Evolutionary conservation across 139 green algal species (phyloP).

Genomic region (Haematococcus sp.): DNA sequence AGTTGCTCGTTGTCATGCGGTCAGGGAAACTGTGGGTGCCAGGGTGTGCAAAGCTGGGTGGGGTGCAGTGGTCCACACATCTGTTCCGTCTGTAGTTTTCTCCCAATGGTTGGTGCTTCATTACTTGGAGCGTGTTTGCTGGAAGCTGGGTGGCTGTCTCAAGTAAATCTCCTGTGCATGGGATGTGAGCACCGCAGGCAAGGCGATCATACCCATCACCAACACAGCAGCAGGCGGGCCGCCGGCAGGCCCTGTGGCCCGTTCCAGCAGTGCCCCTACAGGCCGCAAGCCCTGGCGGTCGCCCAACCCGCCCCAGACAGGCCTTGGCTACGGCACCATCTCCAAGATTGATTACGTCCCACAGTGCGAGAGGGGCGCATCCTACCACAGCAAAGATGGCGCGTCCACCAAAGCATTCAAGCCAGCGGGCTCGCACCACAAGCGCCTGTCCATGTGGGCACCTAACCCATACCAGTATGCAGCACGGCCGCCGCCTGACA

Average conservation of each 20-base stretch:
- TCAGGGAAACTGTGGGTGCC: no score
- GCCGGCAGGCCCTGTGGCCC: not conserved
- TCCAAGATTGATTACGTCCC: conserved; percentile 12
- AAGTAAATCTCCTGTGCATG: no score
- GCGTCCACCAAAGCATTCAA: not conserved
- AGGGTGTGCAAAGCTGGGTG: no score
- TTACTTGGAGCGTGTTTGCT: no score
- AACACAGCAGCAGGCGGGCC: not conserved
- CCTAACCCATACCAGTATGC: conserved; percentile 20
- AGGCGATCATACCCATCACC: conserved; percentile 1
- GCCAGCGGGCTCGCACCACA: conserved; percentile 8
- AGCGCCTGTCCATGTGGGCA: conserved; percentile 27
- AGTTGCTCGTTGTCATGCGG: conserved; percentile 3
- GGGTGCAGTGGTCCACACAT: no score
- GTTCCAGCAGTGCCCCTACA: not conserved
- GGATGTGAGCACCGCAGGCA: not conserved
- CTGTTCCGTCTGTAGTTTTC: no score
- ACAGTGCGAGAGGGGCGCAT: not conserved
- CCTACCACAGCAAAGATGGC: not conserved
- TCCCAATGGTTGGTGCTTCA: no score
- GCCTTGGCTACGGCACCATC: conserved; percentile 6
- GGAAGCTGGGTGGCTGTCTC: no score
- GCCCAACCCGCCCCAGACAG: conserved; percentile 13
- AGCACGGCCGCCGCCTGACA: not conserved
- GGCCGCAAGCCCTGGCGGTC: conserved; percentile 14